Evolutionary conservation across 2,329 filamentous ascomycete species (phyloP).

Genomic region (Mycocentrospora acerina): DNA sequence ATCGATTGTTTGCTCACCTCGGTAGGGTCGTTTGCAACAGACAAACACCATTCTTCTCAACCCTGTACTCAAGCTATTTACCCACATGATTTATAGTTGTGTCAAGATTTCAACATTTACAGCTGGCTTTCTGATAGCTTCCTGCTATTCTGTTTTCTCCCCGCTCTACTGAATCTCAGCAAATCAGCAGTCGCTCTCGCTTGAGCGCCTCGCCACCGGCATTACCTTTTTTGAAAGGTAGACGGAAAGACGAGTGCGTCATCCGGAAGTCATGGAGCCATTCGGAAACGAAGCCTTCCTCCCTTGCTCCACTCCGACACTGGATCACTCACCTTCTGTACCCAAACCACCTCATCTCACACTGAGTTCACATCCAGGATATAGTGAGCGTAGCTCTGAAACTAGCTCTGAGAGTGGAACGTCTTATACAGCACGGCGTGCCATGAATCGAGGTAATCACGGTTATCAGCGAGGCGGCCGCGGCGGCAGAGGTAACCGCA

Average conservation of each 20-base stretch:
- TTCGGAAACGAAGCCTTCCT: neutral
- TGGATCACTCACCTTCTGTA: neutral
- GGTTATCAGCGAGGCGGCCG: constrained; percentile 8
- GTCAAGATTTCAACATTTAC: too few relatives aligned
- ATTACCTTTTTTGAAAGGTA: neutral
- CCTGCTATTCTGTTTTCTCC: constrained; percentile 1
- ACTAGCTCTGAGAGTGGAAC: constrained; percentile 3
- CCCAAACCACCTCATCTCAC: neutral
- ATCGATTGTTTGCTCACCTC: constrained; percentile 2
- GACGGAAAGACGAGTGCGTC: constrained; percentile 2
- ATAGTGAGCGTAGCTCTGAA: constrained; percentile 5
- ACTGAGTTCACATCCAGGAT: neutral
- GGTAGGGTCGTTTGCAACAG: neutral
- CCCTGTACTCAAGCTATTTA: too few relatives aligned
- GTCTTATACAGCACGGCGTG: neutral
- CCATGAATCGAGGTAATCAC: constrained; percentile 10
- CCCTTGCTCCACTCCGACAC: constrained; percentile 3
- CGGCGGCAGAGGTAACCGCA: constrained; percentile 8
- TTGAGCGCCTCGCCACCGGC: constrained; percentile 1
- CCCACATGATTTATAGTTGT: too few relatives aligned
- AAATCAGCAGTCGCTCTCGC: constrained; percentile 10
- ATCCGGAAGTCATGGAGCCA: constrained; percentile 8
- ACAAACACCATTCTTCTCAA: neutral
- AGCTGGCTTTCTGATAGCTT: neutral
- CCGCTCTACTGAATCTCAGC: constrained; percentile 5